phyloP scores from a whole-genome alignment of 2,329 filamentous ascomycete species.

The Emergomyces pasteurianus region DNA sequence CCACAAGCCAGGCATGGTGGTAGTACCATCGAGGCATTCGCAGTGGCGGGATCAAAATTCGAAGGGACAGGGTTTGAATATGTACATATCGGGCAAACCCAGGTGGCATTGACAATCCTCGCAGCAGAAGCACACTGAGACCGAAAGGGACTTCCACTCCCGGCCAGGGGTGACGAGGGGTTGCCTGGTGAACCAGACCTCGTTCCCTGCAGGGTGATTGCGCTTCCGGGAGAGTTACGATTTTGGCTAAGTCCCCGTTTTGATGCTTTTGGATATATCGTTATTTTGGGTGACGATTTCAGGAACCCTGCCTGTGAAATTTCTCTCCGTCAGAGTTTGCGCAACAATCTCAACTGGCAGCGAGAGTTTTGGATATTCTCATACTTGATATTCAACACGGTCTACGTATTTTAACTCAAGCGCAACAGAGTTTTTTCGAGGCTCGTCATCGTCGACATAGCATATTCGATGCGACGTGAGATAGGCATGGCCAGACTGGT shows the following conservation, averaged over 20 bases:
- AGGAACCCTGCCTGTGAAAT: constrained; percentile 64
- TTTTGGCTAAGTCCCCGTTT: constrained; percentile 21
- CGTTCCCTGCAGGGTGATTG: background rate
- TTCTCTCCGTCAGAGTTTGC: constrained; percentile 11
- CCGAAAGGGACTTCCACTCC: constrained; percentile 19
- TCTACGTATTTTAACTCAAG: constrained; percentile 87
- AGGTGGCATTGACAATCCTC: constrained; percentile 52
- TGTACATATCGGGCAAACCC: constrained; percentile 92
- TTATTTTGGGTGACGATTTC: constrained; percentile 91
- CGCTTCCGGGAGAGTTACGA: background rate
- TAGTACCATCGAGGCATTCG: constrained; percentile 65
- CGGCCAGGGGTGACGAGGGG: constrained; percentile 21
- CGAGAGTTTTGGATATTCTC: constrained; percentile 12
- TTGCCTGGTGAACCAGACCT: constrained; percentile 21
- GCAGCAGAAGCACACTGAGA: constrained; percentile 25
- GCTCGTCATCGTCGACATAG: constrained; percentile 83
- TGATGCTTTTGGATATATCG: constrained; percentile 61
- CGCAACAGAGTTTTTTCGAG: constrained; percentile 70
- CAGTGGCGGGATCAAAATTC: constrained; percentile 79
- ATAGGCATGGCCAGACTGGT: constrained; percentile 93
- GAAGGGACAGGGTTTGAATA: constrained; percentile 87
- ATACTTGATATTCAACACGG: constrained; percentile 75
- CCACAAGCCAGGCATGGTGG: constrained; percentile 87
- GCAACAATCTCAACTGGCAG: background rate
- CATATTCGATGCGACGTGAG: constrained; percentile 90